Evolutionary conservation across 2,329 filamentous ascomycete species (phyloP).

Genomic region (Fusarium palustre): DNA sequence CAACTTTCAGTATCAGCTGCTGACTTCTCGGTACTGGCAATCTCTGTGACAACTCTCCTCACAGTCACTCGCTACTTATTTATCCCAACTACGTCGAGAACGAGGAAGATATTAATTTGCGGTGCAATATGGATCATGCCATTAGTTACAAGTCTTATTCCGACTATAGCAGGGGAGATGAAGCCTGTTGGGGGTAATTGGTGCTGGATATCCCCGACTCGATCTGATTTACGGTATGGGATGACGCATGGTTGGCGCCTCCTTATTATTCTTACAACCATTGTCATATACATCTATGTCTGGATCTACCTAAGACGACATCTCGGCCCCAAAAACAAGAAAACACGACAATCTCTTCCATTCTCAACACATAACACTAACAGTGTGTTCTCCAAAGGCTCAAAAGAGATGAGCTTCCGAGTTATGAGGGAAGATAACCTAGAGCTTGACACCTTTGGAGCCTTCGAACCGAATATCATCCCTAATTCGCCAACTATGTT

Average conservation of each 20-base stretch:
- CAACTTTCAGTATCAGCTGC: slow-evolving; percentile 43
- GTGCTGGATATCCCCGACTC: slow-evolving; percentile 58
- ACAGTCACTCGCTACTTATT: slow-evolving; percentile 39
- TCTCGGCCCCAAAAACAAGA: background rate
- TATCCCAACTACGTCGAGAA: slow-evolving; percentile 31
- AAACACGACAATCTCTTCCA: background rate
- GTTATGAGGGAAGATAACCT: slow-evolving; percentile 28
- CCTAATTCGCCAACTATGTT: slow-evolving; percentile 12
- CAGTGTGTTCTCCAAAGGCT: slow-evolving; percentile 11
- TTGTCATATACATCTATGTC: slow-evolving; percentile 58
- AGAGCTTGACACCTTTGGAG: slow-evolving; percentile 23
- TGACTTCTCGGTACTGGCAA: slow-evolving; percentile 45
- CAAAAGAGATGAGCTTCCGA: slow-evolving; percentile 19
- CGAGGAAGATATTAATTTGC: slow-evolving; percentile 30
- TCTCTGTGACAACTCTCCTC: slow-evolving; percentile 42
- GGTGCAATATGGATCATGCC: slow-evolving; percentile 37
- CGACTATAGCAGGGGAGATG: slow-evolving; percentile 38
- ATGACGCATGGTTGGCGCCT: slow-evolving; percentile 61
- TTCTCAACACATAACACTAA: slow-evolving; percentile 14
- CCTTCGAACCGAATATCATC: background rate
- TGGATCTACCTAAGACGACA: slow-evolving; percentile 43
- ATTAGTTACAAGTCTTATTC: slow-evolving; percentile 35
- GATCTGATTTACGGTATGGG: slow-evolving; percentile 57
- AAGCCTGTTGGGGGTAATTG: slow-evolving; percentile 58
- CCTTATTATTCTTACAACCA: slow-evolving; percentile 55